Conservation (phyloP, 106 monocot genomes). For the Phalaenopsis equestris region DNA sequence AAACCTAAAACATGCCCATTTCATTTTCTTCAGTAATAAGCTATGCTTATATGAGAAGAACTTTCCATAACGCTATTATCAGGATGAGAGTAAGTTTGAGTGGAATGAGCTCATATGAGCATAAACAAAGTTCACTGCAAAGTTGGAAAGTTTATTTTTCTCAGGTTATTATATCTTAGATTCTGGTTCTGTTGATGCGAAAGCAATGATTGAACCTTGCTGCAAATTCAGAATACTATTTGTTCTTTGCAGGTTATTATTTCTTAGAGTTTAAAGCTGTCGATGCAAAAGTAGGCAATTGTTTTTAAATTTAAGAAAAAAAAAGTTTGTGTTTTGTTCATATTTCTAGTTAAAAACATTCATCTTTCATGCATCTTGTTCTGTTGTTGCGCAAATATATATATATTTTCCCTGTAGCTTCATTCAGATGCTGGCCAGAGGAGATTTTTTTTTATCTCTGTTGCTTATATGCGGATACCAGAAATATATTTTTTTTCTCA, state of each 20-base stretch:
- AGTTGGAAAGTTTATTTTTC: background rate
- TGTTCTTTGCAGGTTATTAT: background rate
- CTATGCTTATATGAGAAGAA: background rate
- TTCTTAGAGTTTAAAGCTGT: background rate
- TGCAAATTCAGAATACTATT: background rate
- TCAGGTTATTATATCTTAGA: background rate
- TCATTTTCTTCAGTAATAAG: background rate
- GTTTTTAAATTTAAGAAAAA: background rate
- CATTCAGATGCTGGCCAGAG: background rate
- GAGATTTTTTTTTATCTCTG: background rate
- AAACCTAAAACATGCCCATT: background rate
- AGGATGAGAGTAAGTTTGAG: background rate
- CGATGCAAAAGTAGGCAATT: background rate
- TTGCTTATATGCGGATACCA: background rate
- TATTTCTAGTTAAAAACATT: background rate
- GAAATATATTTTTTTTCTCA: slow-evolving; percentile 14
- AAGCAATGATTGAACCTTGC: background rate
- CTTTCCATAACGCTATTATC: background rate
- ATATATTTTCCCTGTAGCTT: background rate
- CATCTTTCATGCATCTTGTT: background rate
- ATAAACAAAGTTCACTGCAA: background rate
- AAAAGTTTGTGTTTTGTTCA: background rate
- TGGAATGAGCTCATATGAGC: background rate
- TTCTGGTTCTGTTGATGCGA: background rate
- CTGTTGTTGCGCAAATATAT: background rate